These are phyloP conservation scores for Solioccasus polychromus DNA, from an alignment of 768 basidiomycete genomes.

Conservation along the genomic window DNA sequence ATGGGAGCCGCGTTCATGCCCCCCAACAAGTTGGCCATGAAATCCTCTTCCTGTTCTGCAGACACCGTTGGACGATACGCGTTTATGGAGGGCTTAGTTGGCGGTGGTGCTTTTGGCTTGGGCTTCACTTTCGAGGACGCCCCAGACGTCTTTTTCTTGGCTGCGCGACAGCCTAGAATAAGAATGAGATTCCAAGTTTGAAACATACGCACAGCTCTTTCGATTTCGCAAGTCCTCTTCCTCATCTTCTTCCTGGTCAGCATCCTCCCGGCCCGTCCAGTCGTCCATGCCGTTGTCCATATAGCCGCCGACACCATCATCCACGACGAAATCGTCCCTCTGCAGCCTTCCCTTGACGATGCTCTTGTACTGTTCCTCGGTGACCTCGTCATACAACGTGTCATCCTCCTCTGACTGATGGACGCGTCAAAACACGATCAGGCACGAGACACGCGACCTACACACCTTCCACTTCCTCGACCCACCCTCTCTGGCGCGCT, in stretches of 20 bases:
- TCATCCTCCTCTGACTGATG: conserved; percentile 53
- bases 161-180: conserved; percentile 16
- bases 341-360: conserved; percentile 84
- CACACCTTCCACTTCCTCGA: conserved; percentile 56
- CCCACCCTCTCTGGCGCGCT: conserved; percentile 58
- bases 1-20: conserved; percentile 56
- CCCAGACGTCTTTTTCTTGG: conserved; percentile 25
- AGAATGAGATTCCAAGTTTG: background rate
- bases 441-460: background rate
- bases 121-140: conserved; percentile 34
- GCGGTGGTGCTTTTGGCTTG: conserved; percentile 48
- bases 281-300: conserved; percentile 97
- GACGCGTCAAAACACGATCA: conserved; percentile 24
- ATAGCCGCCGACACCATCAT: conserved; percentile 89
- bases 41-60: conserved; percentile 80
- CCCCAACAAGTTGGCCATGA: conserved; percentile 81
- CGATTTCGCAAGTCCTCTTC: conserved; percentile 33
- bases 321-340: conserved; percentile 91
- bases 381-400: conserved; percentile 83
- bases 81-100: conserved; percentile 59
- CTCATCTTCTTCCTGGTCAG: conserved; percentile 55
- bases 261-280: conserved; percentile 63
- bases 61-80: conserved; percentile 79
- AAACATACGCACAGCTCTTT: conserved; percentile 38
- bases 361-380: conserved; percentile 82